Conservation (phyloP, 805 yeast species). For the Wickerhamiella vanderwaltii region DNA sequence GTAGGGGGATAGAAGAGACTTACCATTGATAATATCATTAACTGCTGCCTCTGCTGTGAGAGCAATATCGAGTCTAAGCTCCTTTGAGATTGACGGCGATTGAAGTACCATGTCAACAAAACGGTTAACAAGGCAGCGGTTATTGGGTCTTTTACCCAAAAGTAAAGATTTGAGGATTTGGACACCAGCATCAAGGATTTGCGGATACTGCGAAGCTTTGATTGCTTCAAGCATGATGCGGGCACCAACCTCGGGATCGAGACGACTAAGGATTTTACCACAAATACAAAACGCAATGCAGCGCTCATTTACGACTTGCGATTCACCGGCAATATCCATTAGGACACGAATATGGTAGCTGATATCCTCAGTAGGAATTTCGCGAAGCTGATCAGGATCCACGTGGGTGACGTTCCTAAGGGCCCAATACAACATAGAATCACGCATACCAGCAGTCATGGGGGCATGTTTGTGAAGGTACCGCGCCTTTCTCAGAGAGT, state of each 20-base stretch:
- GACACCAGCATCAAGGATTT: conserved; percentile 46
- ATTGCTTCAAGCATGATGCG: conserved; percentile 53
- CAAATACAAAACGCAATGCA: conserved; percentile 45
- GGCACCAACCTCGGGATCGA: conserved; percentile 47
- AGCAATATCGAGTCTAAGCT: conserved; percentile 15
- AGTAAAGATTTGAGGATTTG: conserved; percentile 56
- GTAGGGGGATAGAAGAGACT: conserved; percentile 3
- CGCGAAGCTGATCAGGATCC: conserved; percentile 20
- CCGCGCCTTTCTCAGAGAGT: conserved; percentile 2
- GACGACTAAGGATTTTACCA: conserved; percentile 46
- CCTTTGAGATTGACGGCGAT: conserved; percentile 10
- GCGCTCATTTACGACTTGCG: conserved; percentile 22
- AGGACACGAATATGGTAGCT: conserved; percentile 34
- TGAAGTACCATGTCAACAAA: background rate
- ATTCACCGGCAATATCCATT: conserved; percentile 29
- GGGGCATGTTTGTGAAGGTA: conserved; percentile 3
- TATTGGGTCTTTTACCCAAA: conserved; percentile 12
- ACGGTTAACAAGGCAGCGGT: background rate
- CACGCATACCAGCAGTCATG: conserved; percentile 25
- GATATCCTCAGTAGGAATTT: conserved; percentile 27
- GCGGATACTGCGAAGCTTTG: conserved; percentile 50
- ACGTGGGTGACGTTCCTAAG: conserved; percentile 23
- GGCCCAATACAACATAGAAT: conserved; percentile 28
- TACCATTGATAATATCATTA: conserved; percentile 1
- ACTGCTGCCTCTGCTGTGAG: conserved; percentile 15